Base-by-base conservation (phyloP, 73 alveolate species). In the Durusdinium trenchii region DNA sequence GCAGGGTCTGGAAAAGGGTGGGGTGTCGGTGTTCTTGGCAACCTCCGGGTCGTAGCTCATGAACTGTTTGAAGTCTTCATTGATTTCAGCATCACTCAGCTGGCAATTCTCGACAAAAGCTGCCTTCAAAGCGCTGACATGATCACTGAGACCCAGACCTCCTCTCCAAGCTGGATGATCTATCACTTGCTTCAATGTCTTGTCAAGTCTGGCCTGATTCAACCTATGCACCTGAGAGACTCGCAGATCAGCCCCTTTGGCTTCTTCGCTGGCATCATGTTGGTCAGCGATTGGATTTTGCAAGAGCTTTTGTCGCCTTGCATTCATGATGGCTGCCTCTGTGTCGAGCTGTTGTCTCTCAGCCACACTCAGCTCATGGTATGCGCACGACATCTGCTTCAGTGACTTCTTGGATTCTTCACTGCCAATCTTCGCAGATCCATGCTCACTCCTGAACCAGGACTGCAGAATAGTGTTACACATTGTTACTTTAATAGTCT, bases 131-230 rank as follows among this genome's bases (percentile, higher is more conserved):
- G 93, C 93, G 48, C 73, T 14, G 16, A 82, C 73, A 50, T 82
- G 93, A 28, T 82, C 93, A 7, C n/a, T 7, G 28, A 82, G 48
- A 28, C 48, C 73, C 36, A 82, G 93, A 20, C 93, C 93, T 1
- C 46, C 10, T 14, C 30, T 46, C 93, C 93, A 82, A 35, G 48
- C 48, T 4, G 12, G 6, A 30, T 82, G 93, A 1, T 14, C 48
- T 6, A 73, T 52, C 46, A 82, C 73, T 20, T 5, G 18, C 6
- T 35, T 20, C 73, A 82, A 48, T 32, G 73, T 47, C 26, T 7
- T 1, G 48, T 82, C 73, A 69, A 82, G 30, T 28, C 93, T 30
- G 3, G 48, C 46, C 48, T 82, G 60, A 48, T 82, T 82, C 50
- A 82, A 26, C 30, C 93, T 43, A 7, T 82, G 75, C 1, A 82